Evolutionary conservation across 108 stramenopile species (phyloP), one percentile per base, ranked within the genome.

Genomic region (Pseudonitzschia multiseries): DNA sequence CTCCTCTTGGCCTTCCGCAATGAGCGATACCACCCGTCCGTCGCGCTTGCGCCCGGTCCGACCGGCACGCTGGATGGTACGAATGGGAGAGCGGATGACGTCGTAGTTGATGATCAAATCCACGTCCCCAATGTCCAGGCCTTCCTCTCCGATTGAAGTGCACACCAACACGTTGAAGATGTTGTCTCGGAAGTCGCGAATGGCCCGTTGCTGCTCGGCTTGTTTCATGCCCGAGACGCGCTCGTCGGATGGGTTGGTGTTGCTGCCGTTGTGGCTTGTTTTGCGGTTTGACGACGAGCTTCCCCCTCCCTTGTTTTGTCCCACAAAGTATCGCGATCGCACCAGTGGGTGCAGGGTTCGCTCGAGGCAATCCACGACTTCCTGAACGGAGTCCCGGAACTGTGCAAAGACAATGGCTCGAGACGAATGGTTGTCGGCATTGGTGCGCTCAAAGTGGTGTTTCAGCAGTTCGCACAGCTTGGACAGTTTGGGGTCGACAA

Each of bases 121-220:
- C 24, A 99, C 98, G 59, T 96, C 94, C 20, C 96, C 98, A 76
- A 99, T 98, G 75, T 99, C 97, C 51, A 98, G 85, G 17, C 96
- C 96, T 79, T 97, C 96, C 82, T 97, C 96, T 12, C 88, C 97
- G 62, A 97, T 95, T 71, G 87, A 95, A 3, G 97, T 99, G 41
- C 94, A 96, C 22, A 99, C 97, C 24, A 99, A 82, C 1, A 96
- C 90, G 68, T 99, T 97, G 82, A 76, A 95, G 5, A 68, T 66
- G 21, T 92, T 92, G 14, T 80, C 56, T 26, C 83, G 81, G 81
- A 98, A 98, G 48, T 89, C 73, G n/a, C 72, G 50, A 33, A 98
- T 85, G 2, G 90, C 93, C 57, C 78, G 61, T 54, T 94, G 91
- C 75, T 98, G 97, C 65, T 93, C 84, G 6, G 75, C 61, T 73